These are phyloP conservation scores for Carpinus fangiana DNA, from an alignment of 306 rosid genomes.

Conservation along the genomic window DNA sequence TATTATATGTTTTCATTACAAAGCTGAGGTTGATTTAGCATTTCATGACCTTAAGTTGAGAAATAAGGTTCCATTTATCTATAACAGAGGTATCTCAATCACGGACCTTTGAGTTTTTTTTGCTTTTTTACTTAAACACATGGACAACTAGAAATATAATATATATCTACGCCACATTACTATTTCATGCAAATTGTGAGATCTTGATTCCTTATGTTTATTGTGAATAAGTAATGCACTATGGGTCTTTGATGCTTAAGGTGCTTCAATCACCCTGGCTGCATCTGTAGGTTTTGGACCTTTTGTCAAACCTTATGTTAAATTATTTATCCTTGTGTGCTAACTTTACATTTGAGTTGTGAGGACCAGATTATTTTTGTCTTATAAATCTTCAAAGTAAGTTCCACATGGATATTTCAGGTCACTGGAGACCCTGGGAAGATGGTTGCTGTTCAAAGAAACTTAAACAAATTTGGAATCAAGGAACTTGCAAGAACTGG, in stretches of 20 bases:
- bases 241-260: no score
- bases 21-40: not conserved
- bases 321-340: not conserved
- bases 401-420: slow-evolving; percentile 35
- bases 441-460: slow-evolving; percentile 53
- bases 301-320: not conserved
- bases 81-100: not conserved
- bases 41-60: not conserved
- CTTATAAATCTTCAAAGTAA: not conserved
- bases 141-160: not conserved
- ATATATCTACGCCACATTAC: not conserved
- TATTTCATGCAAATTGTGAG: not conserved
- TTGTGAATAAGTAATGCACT: no score
- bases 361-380: not conserved
- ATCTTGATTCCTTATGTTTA: no score
- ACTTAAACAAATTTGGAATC: slow-evolving; percentile 55
- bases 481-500: slow-evolving; percentile 62
- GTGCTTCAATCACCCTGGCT: no score
- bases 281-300: not conserved
- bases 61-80: not conserved
- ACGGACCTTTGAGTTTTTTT: not conserved
- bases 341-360: not conserved
- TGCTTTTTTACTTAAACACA: not conserved
- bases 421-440: slow-evolving; percentile 71
- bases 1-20: not conserved